Percentiles rank a stretch among this genome's conserved stretches.
Evolutionary conservation across 805 yeast species (phyloP).

Genomic region (Metschnikowia corniflorae): DNA sequence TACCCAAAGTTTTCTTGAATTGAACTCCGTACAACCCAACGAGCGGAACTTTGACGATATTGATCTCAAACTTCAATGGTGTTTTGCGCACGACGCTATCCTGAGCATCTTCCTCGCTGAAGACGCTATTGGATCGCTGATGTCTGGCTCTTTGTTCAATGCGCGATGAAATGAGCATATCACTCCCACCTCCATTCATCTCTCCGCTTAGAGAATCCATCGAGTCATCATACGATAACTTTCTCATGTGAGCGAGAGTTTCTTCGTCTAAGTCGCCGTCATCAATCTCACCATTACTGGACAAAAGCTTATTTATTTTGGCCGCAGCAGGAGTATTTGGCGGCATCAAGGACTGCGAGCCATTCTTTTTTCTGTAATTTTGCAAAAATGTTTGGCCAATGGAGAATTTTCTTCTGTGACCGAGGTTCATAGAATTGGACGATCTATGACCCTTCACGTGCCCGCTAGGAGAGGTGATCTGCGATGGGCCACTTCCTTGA

Average conservation of each 20-base stretch:
- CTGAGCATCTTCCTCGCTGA: slow-evolving; percentile 16
- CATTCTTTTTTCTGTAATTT: slow-evolving; percentile 46
- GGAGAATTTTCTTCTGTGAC: slow-evolving; percentile 61
- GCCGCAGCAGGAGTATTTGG: slow-evolving; percentile 58
- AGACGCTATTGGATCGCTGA: slow-evolving; percentile 27
- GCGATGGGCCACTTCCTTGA: slow-evolving; percentile 24
- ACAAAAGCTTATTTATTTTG: slow-evolving; percentile 28
- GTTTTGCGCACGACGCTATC: slow-evolving; percentile 22
- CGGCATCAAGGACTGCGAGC: slow-evolving; percentile 39
- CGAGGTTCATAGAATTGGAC: slow-evolving; percentile 33
- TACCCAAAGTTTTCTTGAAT: slow-evolving; percentile 88
- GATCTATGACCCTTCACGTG: slow-evolving; percentile 32
- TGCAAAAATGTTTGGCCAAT: slow-evolving; percentile 55
- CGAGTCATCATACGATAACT: slow-evolving; percentile 52
- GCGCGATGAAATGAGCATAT: slow-evolving; percentile 59
- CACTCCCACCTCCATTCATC: slow-evolving; percentile 48
- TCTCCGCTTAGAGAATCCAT: slow-evolving; percentile 52
- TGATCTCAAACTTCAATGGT: slow-evolving; percentile 86
- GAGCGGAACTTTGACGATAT: slow-evolving; percentile 86
- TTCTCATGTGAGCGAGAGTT: slow-evolving; percentile 24
- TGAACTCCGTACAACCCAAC: slow-evolving; percentile 91
- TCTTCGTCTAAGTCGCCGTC: slow-evolving; percentile 29
- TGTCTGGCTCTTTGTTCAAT: slow-evolving; percentile 48
- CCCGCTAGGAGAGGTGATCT: slow-evolving; percentile 8
- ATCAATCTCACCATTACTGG: slow-evolving; percentile 27